Evolutionary conservation across 2,329 filamentous ascomycete species (phyloP).

Genomic region (Apiospora marii): DNA sequence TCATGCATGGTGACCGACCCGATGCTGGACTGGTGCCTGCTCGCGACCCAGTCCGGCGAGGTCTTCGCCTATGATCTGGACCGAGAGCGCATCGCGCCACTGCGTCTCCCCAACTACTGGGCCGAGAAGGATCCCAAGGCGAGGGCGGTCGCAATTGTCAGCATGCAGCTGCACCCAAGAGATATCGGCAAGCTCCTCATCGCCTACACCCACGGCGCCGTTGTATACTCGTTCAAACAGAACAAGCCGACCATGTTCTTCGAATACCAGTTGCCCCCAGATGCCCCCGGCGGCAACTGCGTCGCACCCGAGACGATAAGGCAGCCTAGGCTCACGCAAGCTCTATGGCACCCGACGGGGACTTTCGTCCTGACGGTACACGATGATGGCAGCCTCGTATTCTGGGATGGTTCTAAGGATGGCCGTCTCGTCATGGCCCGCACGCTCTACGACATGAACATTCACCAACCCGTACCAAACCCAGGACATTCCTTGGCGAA

Average conservation of each 20-base stretch:
- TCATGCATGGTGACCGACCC: conserved; percentile 82
- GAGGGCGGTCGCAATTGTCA: conserved; percentile 69
- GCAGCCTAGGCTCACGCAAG: conserved; percentile 79
- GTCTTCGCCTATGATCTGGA: conserved; percentile 94
- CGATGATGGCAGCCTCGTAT: conserved; percentile 89
- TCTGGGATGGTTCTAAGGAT: conserved; percentile 85
- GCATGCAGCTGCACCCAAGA: conserved; percentile 84
- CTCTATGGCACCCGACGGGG: conserved; percentile 93
- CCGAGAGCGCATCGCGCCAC: conserved; percentile 74
- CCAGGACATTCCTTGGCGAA: conserved; percentile 65
- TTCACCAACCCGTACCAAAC: conserved; percentile 70
- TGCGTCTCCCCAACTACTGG: conserved; percentile 91
- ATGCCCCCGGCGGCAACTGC: conserved; percentile 84
- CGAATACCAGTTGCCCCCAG: conserved; percentile 80
- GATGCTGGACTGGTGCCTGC: conserved; percentile 89
- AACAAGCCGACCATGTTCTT: conserved; percentile 81
- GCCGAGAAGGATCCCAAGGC: conserved; percentile 73
- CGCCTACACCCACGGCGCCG: conserved; percentile 88
- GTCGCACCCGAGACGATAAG: conserved; percentile 67
- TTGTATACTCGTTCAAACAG: conserved; percentile 94
- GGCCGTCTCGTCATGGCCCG: conserved; percentile 84
- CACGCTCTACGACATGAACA: conserved; percentile 75
- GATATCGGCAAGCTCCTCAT: conserved; percentile 93
- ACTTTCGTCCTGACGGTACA: conserved; percentile 88
- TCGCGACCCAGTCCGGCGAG: conserved; percentile 84